Evolutionary conservation across 495 filamentous ascomycete species (phyloP).

Genomic region (Hypoxylon fuscum): DNA sequence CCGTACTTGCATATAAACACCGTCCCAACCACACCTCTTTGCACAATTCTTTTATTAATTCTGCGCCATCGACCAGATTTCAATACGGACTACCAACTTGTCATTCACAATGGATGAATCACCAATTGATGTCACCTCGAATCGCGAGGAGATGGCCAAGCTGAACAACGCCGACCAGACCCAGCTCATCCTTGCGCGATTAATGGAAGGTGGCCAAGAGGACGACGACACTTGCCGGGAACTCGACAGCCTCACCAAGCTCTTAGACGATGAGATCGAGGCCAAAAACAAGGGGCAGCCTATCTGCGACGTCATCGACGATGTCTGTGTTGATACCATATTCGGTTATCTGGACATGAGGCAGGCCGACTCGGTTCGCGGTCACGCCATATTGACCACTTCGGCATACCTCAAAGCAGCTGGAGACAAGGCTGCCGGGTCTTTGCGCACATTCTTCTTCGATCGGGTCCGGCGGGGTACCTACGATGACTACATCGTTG

Average conservation of each 20-base stretch:
- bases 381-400: constrained; percentile 77
- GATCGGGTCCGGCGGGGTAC: constrained; percentile 56
- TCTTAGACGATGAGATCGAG: constrained; percentile 58
- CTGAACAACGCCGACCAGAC: constrained; percentile 54
- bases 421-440: constrained; percentile 69
- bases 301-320: constrained; percentile 74
- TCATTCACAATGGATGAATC: constrained; percentile 34
- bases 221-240: constrained; percentile 62
- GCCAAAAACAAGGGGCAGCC: constrained; percentile 49
- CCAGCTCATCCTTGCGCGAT: constrained; percentile 58
- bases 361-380: constrained; percentile 69
- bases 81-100: neutral
- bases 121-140: constrained; percentile 27
- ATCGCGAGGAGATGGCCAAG: constrained; percentile 30
- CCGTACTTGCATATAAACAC: constrained; percentile 3
- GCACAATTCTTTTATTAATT: neutral
- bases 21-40: neutral
- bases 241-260: constrained; percentile 58
- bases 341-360: constrained; percentile 80
- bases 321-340: constrained; percentile 81
- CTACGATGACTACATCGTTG: constrained; percentile 71
- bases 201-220: constrained; percentile 66
- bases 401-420: constrained; percentile 82
- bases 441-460: constrained; percentile 73
- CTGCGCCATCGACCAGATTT: too few relatives aligned